Evolutionary conservation across 208 protist genomes (phyloP).

Genomic region (Pavlovales sp.): DNA sequence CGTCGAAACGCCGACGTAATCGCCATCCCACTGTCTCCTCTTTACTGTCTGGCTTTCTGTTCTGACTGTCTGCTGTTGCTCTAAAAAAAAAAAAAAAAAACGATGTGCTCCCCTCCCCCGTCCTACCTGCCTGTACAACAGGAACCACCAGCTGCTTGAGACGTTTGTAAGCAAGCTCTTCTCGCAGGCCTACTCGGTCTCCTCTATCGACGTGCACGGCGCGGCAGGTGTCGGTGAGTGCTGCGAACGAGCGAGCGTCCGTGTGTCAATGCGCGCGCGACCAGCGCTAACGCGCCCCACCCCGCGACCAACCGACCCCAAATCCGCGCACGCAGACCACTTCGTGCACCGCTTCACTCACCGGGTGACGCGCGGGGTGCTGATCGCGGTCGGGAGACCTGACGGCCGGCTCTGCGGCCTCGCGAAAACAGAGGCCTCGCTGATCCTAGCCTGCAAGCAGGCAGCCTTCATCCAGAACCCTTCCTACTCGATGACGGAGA

Average conservation of each 20-base stretch:
- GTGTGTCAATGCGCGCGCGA: no score
- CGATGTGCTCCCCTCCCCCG: no score
- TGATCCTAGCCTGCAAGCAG: slow-evolving; percentile 21
- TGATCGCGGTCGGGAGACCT: slow-evolving; percentile 48
- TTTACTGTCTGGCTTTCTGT: background rate
- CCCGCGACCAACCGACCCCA: background rate
- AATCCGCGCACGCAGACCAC: no score
- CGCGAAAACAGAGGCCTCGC: slow-evolving; percentile 38
- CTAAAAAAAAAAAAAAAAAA: no score
- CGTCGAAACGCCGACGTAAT: background rate
- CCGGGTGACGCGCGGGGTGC: slow-evolving; percentile 45
- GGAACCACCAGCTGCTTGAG: slow-evolving; percentile 46
- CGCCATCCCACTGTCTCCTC: no score
- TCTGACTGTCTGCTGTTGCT: no score
- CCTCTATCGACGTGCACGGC: background rate
- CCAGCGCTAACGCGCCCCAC: no score
- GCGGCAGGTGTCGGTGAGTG: background rate
- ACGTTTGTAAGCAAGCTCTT: slow-evolving; percentile 50
- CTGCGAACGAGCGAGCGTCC: no score
- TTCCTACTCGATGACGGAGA: background rate
- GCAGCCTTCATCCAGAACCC: slow-evolving; percentile 37
- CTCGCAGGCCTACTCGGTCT: slow-evolving; percentile 43
- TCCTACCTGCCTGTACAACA: no score
- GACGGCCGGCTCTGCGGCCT: slow-evolving; percentile 50
- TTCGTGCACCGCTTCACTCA: slow-evolving; percentile 55